Conservation (phyloP, 495 filamentous ascomycete genomes). For the Aspergillus hancockii region DNA sequence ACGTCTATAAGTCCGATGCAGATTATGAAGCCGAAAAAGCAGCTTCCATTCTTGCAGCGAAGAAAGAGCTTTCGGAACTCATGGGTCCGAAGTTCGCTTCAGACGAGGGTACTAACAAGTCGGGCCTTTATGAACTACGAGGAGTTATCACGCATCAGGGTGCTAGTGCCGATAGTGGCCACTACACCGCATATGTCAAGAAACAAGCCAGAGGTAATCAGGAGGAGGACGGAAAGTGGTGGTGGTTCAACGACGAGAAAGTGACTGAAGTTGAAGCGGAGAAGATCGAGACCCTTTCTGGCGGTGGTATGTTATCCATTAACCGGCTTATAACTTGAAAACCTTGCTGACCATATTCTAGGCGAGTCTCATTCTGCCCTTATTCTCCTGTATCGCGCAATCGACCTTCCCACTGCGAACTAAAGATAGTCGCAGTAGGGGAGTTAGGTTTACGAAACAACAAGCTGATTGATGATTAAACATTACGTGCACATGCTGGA, state of each 20-base stretch:
- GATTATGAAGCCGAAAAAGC: constrained; percentile 83
- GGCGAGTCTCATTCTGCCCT: constrained; percentile 92
- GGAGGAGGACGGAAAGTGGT: constrained; percentile 89
- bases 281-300: constrained; percentile 86
- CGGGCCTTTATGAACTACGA: constrained; percentile 90
- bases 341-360: constrained; percentile 28
- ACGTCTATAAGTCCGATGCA: constrained; percentile 87
- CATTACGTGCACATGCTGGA: constrained; percentile 2
- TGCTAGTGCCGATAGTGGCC: constrained; percentile 92
- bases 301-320: constrained; percentile 66
- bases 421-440: constrained; percentile 28
- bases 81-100: constrained; percentile 69
- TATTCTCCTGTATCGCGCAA: constrained; percentile 88
- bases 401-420: constrained; percentile 60
- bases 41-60: constrained; percentile 69
- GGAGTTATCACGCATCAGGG: constrained; percentile 98
- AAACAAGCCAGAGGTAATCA: constrained; percentile 73
- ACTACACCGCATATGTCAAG: constrained; percentile 97
- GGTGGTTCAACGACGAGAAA: constrained; percentile 99
- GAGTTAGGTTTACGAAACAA: background rate
- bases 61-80: constrained; percentile 78
- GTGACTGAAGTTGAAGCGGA: constrained; percentile 89
- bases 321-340: background rate
- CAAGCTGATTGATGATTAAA: background rate
- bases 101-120: constrained; percentile 84